Base-by-base conservation (phyloP, 2,329 filamentous ascomycete species). In the Fulvia fulva region DNA sequence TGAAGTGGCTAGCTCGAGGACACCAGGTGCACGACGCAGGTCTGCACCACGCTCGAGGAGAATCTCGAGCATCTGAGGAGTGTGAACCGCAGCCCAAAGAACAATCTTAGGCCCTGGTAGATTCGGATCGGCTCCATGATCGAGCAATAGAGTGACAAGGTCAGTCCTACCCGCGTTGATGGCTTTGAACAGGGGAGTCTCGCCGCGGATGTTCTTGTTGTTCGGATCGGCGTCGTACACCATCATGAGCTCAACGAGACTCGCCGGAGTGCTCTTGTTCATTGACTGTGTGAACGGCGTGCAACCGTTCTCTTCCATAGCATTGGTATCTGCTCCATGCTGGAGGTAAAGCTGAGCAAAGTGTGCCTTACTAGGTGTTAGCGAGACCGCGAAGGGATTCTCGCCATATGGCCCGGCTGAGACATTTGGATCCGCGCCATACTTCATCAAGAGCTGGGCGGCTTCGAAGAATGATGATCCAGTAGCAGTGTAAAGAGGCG, bases 91-190 rank as follows among this genome's bases (percentile, higher is more conserved):
- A 1, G 85, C 84, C 86, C 86, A 89, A 78, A 72, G 86, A 82
- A 73, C 89, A 83, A 68, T 67, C 51, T 71, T 71, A 1, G 69
- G 69, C 9, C 68, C 69, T 71, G 87, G 87, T 5, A 88, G 75
- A 68, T 90, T 89, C 8, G 86, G 81, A 65, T 88, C 81, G 1
- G 87, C 87, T 2, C 82, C 80, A 55, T 85, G 79, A 53, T 87
- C 78, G 2, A 85, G 72, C 16, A 84, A 70, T 3, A 75, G 68
- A 1, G 73, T 76, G 59, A 87, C 80, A 1, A 87, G 75, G 58
- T 87, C 84, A 51, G 80, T 73, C 5, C 86, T 79, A 11, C 78
- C 79, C 19, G 76, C 75, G 51, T 79, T 77, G 53, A 88, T 84
- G 4, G 85, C 83, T 62, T 83, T 80, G 68, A 87, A 87, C 1